A percentile compares a stretch with the other conserved stretches of the same genome.
Conservation (phyloP, 805 yeast species). For the Candida succiphila region DNA sequence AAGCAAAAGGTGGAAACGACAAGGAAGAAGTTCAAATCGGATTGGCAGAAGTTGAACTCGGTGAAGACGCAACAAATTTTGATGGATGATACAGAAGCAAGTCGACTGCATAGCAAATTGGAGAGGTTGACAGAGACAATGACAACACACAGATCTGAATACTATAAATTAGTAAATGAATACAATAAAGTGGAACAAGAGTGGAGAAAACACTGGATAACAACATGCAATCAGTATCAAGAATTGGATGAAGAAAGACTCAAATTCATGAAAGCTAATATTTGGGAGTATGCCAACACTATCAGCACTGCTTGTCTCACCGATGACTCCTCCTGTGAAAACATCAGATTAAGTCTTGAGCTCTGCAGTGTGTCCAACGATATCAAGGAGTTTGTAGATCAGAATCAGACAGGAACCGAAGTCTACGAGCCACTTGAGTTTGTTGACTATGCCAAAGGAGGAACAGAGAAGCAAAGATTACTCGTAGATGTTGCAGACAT, state of each 20-base stretch:
- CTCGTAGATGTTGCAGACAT: constrained; percentile 3
- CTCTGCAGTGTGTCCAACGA: constrained; percentile 56
- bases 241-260: constrained; percentile 64
- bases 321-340: constrained; percentile 70
- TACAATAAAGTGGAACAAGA: constrained; percentile 47
- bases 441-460: constrained; percentile 41
- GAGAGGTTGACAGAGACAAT: constrained; percentile 35
- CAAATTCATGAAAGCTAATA: constrained; percentile 54
- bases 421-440: constrained; percentile 52
- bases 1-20: constrained; percentile 25
- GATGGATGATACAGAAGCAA: constrained; percentile 66
- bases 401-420: constrained; percentile 55
- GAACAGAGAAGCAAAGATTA: constrained; percentile 1
- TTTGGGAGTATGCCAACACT: constrained; percentile 73
- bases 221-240: constrained; percentile 53
- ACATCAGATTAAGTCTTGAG: constrained; percentile 57
- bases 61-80: constrained; percentile 53
- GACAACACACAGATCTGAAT: constrained; percentile 38
- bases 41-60: constrained; percentile 49
- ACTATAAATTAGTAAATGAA: constrained; percentile 42
- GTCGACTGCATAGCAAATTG: constrained; percentile 46
- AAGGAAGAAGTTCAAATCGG: constrained; percentile 43
- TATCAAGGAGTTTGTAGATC: constrained; percentile 39
- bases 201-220: constrained; percentile 68
- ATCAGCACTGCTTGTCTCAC: constrained; percentile 69